phyloP scores from a whole-genome alignment of 2,329 filamentous ascomycete genomes.

The Zymoseptoria brevis region DNA sequence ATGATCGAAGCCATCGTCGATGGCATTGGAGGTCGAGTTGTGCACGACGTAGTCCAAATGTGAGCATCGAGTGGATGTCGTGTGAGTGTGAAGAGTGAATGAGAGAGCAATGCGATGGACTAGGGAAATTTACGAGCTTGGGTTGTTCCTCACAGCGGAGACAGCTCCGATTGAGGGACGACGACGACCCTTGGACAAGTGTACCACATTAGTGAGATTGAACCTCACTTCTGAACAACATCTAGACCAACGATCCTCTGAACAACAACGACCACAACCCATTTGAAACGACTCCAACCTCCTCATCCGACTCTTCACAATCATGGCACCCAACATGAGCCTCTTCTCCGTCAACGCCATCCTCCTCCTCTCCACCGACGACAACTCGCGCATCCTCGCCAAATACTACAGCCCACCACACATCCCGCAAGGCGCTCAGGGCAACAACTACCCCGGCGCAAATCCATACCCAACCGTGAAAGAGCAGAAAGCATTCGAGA shows the following conservation, averaged over 20 bases:
- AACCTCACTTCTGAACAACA: neutral
- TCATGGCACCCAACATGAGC: constrained; percentile 46
- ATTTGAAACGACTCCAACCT: neutral
- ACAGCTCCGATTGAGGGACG: too few relatives aligned
- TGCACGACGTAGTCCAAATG: constrained; percentile 11
- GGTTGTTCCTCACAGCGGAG: too few relatives aligned
- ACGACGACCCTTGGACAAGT: too few relatives aligned
- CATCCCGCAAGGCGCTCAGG: constrained; percentile 50
- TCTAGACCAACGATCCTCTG: neutral
- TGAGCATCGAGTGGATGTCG: constrained; percentile 8
- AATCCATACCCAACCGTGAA: constrained; percentile 84
- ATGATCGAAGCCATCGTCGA: constrained; percentile 18
- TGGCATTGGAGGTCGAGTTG: constrained; percentile 20
- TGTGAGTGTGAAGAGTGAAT: neutral
- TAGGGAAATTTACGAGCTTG: too few relatives aligned
- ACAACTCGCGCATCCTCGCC: constrained; percentile 82
- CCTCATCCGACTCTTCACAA: constrained; percentile 9
- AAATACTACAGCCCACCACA: constrained; percentile 82
- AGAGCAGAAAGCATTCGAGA: constrained; percentile 93
- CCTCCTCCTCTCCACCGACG: constrained; percentile 58
- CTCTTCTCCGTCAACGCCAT: constrained; percentile 49
- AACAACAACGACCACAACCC: neutral
- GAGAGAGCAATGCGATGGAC: too few relatives aligned
- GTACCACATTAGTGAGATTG: too few relatives aligned
- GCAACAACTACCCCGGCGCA: constrained; percentile 53